Evolutionary conservation across 129 eudicot species (phyloP).

Genomic region (Logfia minima): DNA sequence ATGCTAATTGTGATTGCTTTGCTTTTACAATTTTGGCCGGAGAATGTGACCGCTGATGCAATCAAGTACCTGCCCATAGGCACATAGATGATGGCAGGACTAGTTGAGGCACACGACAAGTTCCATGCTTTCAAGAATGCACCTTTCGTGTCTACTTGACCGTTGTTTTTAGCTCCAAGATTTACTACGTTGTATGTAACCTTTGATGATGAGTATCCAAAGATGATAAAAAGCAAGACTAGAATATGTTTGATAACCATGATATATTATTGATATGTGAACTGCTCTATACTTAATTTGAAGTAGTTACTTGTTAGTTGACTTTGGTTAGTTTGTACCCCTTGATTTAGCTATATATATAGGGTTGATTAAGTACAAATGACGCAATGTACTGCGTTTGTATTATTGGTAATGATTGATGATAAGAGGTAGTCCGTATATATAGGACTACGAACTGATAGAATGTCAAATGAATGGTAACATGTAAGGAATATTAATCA

Average conservation of each 20-base stretch:
- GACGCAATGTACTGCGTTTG: not conserved
- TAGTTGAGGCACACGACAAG: constrained; percentile 26
- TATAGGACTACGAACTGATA: not conserved
- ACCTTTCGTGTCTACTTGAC: constrained; percentile 17
- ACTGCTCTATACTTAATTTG: not conserved
- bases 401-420: constrained; percentile 14
- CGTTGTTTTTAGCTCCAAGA: constrained; percentile 30
- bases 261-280: not conserved
- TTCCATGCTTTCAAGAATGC: constrained; percentile 36
- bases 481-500: constrained; percentile 10
- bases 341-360: not conserved
- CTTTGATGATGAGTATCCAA: constrained; percentile 17
- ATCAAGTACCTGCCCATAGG: constrained; percentile 31
- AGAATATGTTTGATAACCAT: constrained; percentile 8
- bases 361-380: not conserved
- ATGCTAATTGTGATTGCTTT: constrained; percentile 27
- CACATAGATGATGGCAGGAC: constrained; percentile 13
- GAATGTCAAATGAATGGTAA: constrained; percentile 19
- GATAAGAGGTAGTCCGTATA: constrained; percentile 15
- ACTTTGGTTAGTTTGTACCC: not conserved
- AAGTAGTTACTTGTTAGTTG: not conserved
- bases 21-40: constrained; percentile 28
- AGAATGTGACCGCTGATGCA: constrained; percentile 25
- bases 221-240: constrained; percentile 14
- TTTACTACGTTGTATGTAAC: constrained; percentile 30